Percentiles rank a stretch among this genome's conserved stretches.
phyloP scores from a whole-genome alignment of 2,329 filamentous ascomycete genomes.

The Zarea fungicola region DNA sequence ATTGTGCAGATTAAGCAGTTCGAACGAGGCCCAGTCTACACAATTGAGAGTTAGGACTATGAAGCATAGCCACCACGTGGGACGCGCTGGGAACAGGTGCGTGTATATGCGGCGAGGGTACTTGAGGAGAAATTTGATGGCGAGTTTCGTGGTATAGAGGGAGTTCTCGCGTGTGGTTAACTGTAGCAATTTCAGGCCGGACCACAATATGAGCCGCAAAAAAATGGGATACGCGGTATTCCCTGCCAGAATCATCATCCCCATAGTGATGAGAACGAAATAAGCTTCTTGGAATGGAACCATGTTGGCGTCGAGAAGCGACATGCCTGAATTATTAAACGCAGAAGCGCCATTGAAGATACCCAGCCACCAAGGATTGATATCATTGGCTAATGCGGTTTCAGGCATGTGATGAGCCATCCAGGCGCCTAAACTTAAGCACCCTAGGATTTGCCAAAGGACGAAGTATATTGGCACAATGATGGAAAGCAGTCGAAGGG shows the following conservation, averaged over 20 bases:
- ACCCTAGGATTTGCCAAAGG: conserved; percentile 54
- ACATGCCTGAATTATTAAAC: conserved; percentile 70
- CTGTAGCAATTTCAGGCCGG: conserved; percentile 36
- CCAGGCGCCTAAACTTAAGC: conserved; percentile 57
- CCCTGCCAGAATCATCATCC: conserved; percentile 55
- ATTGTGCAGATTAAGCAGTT: conserved; percentile 61
- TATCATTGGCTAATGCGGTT: conserved; percentile 47
- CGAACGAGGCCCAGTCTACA: conserved; percentile 61
- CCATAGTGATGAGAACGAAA: conserved; percentile 49
- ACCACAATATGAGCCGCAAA: conserved; percentile 55
- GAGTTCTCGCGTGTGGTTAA: conserved; percentile 32
- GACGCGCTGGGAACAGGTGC: conserved; percentile 56
- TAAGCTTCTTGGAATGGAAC: conserved; percentile 50
- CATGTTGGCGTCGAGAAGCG: conserved; percentile 61
- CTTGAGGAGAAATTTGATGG: conserved; percentile 48
- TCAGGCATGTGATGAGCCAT: conserved; percentile 47
- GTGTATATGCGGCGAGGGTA: conserved; percentile 57
- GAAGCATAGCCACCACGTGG: conserved; percentile 62
- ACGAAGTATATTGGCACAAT: conserved; percentile 57
- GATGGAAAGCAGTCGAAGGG: conserved; percentile 53
- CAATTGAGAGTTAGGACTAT: conserved; percentile 57
- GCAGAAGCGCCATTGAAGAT: conserved; percentile 63
- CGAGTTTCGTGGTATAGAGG: conserved; percentile 39
- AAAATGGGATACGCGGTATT: conserved; percentile 64
- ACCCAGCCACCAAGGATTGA: conserved; percentile 64